phyloP scores from a whole-genome alignment of 2,329 filamentous ascomycete genomes.

The Sclerotinia nivalis region DNA sequence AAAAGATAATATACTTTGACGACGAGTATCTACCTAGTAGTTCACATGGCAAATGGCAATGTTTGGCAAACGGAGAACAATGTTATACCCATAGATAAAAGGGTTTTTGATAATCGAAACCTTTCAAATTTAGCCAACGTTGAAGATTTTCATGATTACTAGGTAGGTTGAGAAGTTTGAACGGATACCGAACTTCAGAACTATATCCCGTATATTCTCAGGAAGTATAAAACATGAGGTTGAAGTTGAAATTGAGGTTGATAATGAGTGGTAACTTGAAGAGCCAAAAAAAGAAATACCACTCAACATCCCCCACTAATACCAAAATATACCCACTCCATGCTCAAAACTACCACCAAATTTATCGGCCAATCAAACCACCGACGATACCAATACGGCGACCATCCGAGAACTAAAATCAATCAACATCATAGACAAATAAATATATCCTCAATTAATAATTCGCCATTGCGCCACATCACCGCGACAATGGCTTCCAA shows the following conservation, averaged over 20 bases:
- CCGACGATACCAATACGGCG: slow-evolving; percentile 17
- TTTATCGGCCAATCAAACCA: slow-evolving; percentile 12
- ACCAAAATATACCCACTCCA: slow-evolving; percentile 6
- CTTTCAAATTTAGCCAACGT: neutral
- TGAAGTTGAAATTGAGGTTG: neutral
- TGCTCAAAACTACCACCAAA: slow-evolving; percentile 1
- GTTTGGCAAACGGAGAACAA: neutral
- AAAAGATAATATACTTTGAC: too few relatives aligned
- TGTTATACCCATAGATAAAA: neutral
- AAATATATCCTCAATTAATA: slow-evolving; percentile 20
- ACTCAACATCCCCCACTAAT: neutral
- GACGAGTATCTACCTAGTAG: neutral
- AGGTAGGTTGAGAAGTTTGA: neutral
- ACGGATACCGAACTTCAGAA: neutral
- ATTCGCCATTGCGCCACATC: slow-evolving; percentile 38
- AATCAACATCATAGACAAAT: slow-evolving; percentile 22
- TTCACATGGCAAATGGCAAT: too few relatives aligned
- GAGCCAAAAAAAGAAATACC: neutral
- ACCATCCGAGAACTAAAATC: slow-evolving; percentile 23
- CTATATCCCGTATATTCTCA: neutral
- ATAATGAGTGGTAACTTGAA: neutral
- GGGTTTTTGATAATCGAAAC: too few relatives aligned
- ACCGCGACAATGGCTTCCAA: slow-evolving; percentile 73
- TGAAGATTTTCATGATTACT: neutral
- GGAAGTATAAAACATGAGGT: neutral